phyloP scores from a whole-genome alignment of 2,329 filamentous ascomycete genomes.

The Aspergillus sp. region DNA sequence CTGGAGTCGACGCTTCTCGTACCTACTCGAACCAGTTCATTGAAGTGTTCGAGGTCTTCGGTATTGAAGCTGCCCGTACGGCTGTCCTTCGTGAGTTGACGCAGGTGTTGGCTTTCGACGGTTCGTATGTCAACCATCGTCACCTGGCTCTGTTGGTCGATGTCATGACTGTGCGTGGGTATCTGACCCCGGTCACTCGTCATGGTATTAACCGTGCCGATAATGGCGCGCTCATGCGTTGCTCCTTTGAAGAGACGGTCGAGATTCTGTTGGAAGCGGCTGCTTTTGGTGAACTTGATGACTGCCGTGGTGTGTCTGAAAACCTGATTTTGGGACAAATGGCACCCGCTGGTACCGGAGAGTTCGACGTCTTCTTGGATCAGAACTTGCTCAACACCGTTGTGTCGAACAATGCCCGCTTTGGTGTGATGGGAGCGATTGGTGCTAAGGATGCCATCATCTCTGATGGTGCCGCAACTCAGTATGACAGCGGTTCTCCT shows the following conservation, averaged over 20 bases:
- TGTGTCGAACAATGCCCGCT: slow-evolving; percentile 82
- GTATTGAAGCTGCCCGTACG: slow-evolving; percentile 86
- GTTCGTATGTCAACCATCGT: slow-evolving; percentile 98
- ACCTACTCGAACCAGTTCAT: slow-evolving; percentile 95
- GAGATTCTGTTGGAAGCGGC: slow-evolving; percentile 96
- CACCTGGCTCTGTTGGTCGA: slow-evolving; percentile 92
- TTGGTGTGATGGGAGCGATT: slow-evolving; percentile 71
- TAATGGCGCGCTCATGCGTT: slow-evolving; percentile 96
- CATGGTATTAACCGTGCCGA: slow-evolving; percentile 98
- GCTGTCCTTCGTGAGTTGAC: slow-evolving; percentile 82
- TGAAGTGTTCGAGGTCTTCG: slow-evolving; percentile 88
- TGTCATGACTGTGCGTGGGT: slow-evolving; percentile 93
- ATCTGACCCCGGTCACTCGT: slow-evolving; percentile 90
- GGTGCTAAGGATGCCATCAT: slow-evolving; percentile 65
- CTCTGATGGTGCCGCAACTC: slow-evolving; percentile 76
- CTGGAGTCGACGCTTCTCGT: slow-evolving; percentile 75
- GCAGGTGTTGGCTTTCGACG: slow-evolving; percentile 91
- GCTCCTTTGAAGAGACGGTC: slow-evolving; percentile 98
- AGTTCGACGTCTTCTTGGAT: slow-evolving; percentile 89
- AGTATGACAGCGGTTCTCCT: slow-evolving; percentile 70
- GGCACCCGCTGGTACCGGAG: slow-evolving; percentile 92
- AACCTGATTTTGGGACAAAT: slow-evolving; percentile 98
- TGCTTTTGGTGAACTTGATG: slow-evolving; percentile 87
- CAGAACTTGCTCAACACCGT: slow-evolving; percentile 93
- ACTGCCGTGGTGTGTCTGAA: slow-evolving; percentile 96